These are phyloP conservation scores for Astragalus glycyphyllos DNA, from an alignment of 306 rosid genomes.

Conservation along the genomic window DNA sequence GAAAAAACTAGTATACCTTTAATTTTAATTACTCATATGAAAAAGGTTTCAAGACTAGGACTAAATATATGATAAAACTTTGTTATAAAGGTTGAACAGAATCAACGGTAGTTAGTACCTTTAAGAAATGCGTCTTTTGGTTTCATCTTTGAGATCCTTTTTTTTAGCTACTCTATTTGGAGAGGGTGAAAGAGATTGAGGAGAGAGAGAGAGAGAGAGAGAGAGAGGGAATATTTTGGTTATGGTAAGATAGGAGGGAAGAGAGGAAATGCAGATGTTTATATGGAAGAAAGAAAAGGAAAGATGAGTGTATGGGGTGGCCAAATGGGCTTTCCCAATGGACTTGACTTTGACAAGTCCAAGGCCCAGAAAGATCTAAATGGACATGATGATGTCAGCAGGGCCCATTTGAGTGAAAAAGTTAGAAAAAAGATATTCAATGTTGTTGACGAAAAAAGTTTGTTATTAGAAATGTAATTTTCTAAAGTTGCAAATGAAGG, in stretches of 20 bases:
- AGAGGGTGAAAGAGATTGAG: slow-evolving; percentile 38
- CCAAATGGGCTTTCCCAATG: slow-evolving; percentile 66
- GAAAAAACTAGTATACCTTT: slow-evolving; percentile 32
- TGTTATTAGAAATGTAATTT: not conserved
- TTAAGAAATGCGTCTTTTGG: slow-evolving; percentile 51
- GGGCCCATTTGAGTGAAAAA: slow-evolving; percentile 10
- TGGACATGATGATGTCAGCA: slow-evolving; percentile 47
- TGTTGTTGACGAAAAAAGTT: not conserved
- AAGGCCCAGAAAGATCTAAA: slow-evolving; percentile 67
- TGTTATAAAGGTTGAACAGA: slow-evolving; percentile 18
- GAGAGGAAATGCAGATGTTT: slow-evolving; percentile 47
- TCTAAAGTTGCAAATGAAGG: not conserved
- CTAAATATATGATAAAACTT: not conserved
- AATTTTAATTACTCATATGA: slow-evolving; percentile 39
- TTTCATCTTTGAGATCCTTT: slow-evolving; percentile 52
- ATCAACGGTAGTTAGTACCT: slow-evolving; percentile 50
- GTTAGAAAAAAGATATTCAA: slow-evolving; percentile 7
- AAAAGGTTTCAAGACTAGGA: slow-evolving; percentile 24
- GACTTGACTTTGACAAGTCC: slow-evolving; percentile 61
- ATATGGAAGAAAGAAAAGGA: slow-evolving; percentile 39
- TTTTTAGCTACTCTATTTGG: slow-evolving; percentile 5
- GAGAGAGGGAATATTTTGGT: not conserved
- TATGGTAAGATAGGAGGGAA: slow-evolving; percentile 38
- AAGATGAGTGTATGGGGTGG: slow-evolving; percentile 37
- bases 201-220: slow-evolving; percentile 10